These are phyloP conservation scores for Podospora fimiseda DNA, from an alignment of 495 filamentous ascomycete genomes.

Conservation along the genomic window DNA sequence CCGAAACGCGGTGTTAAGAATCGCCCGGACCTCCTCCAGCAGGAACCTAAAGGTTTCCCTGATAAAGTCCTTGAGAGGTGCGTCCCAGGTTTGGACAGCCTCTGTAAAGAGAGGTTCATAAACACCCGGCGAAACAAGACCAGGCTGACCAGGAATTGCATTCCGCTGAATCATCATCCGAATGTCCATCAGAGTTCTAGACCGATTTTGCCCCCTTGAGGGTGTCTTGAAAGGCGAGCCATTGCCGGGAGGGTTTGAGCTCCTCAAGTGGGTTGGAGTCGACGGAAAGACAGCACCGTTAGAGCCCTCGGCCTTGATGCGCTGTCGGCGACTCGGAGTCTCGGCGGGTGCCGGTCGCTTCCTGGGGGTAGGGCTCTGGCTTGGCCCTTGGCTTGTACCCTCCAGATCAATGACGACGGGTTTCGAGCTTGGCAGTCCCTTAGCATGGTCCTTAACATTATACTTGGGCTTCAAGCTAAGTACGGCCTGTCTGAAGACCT, in stretches of 20 bases:
- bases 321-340: constrained; percentile 15
- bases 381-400: constrained; percentile 8
- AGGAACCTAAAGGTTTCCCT: constrained; percentile 30
- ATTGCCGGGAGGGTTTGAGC: neutral
- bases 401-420: constrained; percentile 24
- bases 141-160: constrained; percentile 39
- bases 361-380: constrained; percentile 19
- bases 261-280: constrained; percentile 3
- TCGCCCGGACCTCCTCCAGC: constrained; percentile 20
- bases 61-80: constrained; percentile 29
- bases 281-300: neutral
- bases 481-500: constrained; percentile 31
- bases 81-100: constrained; percentile 32
- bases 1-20: constrained; percentile 31
- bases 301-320: constrained; percentile 18
- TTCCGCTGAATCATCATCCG: constrained; percentile 29
- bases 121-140: constrained; percentile 35
- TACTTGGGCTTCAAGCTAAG: constrained; percentile 39
- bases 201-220: neutral
- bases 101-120: constrained; percentile 34
- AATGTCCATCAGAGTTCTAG: constrained; percentile 28
- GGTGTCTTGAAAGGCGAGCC: neutral
- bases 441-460: constrained; percentile 23
- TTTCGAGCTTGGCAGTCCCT: constrained; percentile 1
- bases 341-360: constrained; percentile 7